Percentiles rank a stretch among this genome's conserved stretches.
phyloP scores from a whole-genome alignment of 176 grass and related monocot genomes.

The Zoysia pacifica region DNA sequence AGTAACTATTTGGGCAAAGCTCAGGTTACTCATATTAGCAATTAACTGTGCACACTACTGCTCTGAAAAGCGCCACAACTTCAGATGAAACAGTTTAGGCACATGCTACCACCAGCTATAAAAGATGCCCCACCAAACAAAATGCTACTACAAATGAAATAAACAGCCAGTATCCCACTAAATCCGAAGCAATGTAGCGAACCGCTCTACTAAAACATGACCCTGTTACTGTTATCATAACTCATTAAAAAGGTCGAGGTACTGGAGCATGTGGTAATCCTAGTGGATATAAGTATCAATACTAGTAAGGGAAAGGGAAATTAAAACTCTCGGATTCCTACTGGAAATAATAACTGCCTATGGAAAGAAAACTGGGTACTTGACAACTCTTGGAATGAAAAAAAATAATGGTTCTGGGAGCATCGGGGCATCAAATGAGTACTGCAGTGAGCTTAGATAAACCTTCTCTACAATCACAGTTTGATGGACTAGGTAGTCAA shows the following conservation, averaged over 20 bases:
- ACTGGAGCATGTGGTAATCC: background rate
- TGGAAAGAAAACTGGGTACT: background rate
- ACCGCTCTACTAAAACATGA: background rate
- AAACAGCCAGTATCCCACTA: background rate
- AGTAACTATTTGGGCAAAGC: background rate
- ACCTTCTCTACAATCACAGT: background rate
- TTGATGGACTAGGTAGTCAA: background rate
- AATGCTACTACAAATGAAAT: background rate
- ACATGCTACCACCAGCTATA: background rate
- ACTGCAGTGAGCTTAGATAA: background rate
- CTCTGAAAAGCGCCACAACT: background rate
- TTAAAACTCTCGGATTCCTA: background rate
- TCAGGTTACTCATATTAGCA: constrained; percentile 4
- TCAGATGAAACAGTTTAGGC: background rate
- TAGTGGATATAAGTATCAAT: background rate
- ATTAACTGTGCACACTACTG: background rate
- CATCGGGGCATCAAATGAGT: background rate
- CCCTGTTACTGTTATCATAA: background rate
- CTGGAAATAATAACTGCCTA: background rate
- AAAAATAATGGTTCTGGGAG: background rate
- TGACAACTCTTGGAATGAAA: background rate
- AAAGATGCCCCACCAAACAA: background rate
- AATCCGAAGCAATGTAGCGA: background rate
- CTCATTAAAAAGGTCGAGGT: background rate
- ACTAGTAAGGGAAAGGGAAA: background rate